Conservation (phyloP, 257 asterid species). For the Primulina eburnea region DNA sequence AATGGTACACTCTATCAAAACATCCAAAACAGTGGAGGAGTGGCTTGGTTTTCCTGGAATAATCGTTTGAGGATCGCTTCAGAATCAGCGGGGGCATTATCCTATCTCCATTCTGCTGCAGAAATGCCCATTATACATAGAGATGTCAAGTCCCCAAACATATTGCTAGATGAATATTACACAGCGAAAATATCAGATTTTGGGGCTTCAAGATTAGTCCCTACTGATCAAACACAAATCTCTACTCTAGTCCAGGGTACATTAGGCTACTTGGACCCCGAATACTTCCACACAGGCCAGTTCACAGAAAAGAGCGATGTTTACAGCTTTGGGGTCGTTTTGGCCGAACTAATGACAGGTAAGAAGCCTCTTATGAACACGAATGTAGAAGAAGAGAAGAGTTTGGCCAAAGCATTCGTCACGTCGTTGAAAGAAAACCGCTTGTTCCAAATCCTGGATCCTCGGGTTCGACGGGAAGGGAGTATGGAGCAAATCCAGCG, state of each 20-base stretch:
- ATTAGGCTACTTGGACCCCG: conserved; percentile 49
- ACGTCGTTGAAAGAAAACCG: conserved; percentile 21
- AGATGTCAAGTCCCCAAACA: conserved; percentile 45
- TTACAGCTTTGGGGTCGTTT: conserved; percentile 45
- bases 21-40: conserved; percentile 31
- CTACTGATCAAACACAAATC: conserved; percentile 46
- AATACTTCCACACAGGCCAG: conserved; percentile 46
- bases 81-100: conserved; percentile 40
- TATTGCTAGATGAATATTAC: conserved; percentile 30
- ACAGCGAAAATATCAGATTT: conserved; percentile 50
- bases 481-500: conserved; percentile 24
- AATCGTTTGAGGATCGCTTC: conserved; percentile 37
- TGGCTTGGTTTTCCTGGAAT: conserved; percentile 43
- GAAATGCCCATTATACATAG: conserved; percentile 40
- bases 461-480: conserved; percentile 25
- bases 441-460: conserved; percentile 24
- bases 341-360: conserved; percentile 40
- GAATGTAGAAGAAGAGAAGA: conserved; percentile 12
- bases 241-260: conserved; percentile 59
- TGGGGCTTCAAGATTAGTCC: conserved; percentile 55
- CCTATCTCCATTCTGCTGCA: conserved; percentile 48
- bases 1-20: conserved; percentile 34
- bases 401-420: conserved; percentile 11
- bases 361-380: background rate
- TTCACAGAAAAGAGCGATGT: conserved; percentile 53